Evolutionary conservation across 768 basidiomycete genomes (phyloP), one percentile per base, ranked within the genome.

Genomic region (Tricholoma sp.): DNA sequence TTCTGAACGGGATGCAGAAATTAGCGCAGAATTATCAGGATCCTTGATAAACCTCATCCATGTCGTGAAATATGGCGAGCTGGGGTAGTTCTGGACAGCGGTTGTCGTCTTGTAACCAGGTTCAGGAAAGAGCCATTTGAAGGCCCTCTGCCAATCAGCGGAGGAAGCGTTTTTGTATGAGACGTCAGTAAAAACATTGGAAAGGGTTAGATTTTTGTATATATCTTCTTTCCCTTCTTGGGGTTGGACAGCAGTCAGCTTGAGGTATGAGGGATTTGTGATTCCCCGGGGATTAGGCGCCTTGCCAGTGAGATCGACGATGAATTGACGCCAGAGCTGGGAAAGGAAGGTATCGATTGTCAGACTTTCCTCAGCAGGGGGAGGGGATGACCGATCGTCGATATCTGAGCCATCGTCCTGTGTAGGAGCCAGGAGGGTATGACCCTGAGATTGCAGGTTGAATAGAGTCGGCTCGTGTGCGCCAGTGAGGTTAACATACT

Each of bases 241-340:
- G 11, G 43, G 29, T 31, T 54, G 29, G 5, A n/a, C 47, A 5
- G 37, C 4, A 14, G 19, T 47, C 9, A 62, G 57, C n/a, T 53
- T 53, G 47, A 58, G 7, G 24, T 61, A 61, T 1, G 52, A 61
- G 1, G 34, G 10, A 2, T 34, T 61, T 1, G 50, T 54, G 5
- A 4, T 27, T 5, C 60, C 55, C 5, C 41, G 18, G 14, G 47
- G 50, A 7, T 61, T 59, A 0, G 57, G 58, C 0, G 54, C 56
- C 29, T 59, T 61, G 2, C 9, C 27, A 1, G 9, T 54, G 2
- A 59, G 1, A 18, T 61, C 29, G 0, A 54, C 18, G 7, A 59
- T 34, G 14, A 61, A 61, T 21, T 29, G 51, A 1, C 46, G 34
- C 10, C 35, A 59, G 1, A 61, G 2, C 0, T 54, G 41, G 9